Evolutionary conservation across 2,329 filamentous ascomycete species (phyloP), one percentile per base, ranked within the genome.

Genomic region (Pseudonectria buxi): DNA sequence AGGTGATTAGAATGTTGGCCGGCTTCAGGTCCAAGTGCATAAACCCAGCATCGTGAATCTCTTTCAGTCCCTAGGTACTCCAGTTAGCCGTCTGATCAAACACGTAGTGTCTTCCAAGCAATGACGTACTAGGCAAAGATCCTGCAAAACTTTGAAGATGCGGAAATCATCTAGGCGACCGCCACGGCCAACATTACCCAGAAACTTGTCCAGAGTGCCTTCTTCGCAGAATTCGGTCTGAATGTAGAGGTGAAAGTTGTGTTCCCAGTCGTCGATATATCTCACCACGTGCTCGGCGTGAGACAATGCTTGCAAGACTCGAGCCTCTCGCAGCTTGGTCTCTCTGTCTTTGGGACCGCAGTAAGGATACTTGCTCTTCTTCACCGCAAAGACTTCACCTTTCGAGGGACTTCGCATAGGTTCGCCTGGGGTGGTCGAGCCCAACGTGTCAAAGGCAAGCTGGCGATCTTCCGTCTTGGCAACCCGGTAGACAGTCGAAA

Each of bases 201-300:
- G 71, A 56, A 96, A 98, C 12, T 79, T 74, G 56, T 94, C 84
- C 28, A 98, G 68, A 41, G 86, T 94, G 12, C 92, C 92, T 57
- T 95, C 87, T 57, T 95, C 89, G 54, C 92, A 98, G 57, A 82
- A 96, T 56, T 98, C 92, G 0, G 90, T 96, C 65, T 96, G 90
- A 41, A 98, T 96, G 65, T 95, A 98, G 9, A 98, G 74, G 55
- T 90, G 81, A 37, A 76, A 76, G 47, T 86, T 78, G 41, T 83
- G 74, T 61, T 95, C 90, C 92, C 92, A 98, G 56, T 81, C 82
- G 51, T 94, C 81, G 36, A 88, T 71, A 48, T 90, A 84, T 44
- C 85, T 79, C 34, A 98, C 71, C 35, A 96, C 76, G 59, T 98
- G 89, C 53, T 94, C 87, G 36, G 83, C 81, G 39, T 84, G 78